Evolutionary conservation across 306 rosid genomes (phyloP), one percentile per base, ranked within the genome.

Genomic region (Pterocarpus macrocarpus): DNA sequence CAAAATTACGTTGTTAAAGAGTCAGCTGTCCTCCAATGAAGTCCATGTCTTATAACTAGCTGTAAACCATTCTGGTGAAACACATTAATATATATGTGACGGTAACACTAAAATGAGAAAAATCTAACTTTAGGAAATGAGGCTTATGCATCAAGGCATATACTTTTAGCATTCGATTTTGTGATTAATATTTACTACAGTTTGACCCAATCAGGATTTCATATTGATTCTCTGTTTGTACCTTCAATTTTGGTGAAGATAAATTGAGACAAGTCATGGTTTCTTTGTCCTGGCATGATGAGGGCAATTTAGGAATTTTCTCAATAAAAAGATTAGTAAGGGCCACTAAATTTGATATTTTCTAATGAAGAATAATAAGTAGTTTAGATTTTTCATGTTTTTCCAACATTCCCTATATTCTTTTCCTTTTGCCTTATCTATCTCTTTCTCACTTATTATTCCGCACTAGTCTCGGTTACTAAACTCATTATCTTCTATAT

Each of bases 1-100:
- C 71, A 71, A 56, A 76, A 57, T 49, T 65, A 80, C 56, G 64
- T 45, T 8, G 56, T 65, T 44, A 69, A 80, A 71, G 81, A 77
- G 16, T 10, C 38, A 10, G 30, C n/a, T 52, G 34, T 38, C 32
- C 63, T 66, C 17, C 71, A 67, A 71, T 32, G 73, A 49, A 22
- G 28, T 22, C 28, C 28, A 22, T 22, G 28, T 22, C 28, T 22
- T 22, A 22, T 22, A 22, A 22, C 28, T 0, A 22, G 28, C 28
- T 22, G 28, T 22, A 22, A 32, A 34, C 64, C 62, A 68, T 50
- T 84, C 41, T 22, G 76, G 78, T 68, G 30, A 66, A 65, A 67
- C 59, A 71, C 39, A 45, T 62, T 33, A 52, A 35, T n/a, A 73
- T 52, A 55, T 78, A 78, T 64, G 64, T 11, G 66, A 52, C 10